Evolutionary conservation across 1,139 yeast species (phyloP).

Genomic region (Zhuliangozyma parablackwelliae): DNA sequence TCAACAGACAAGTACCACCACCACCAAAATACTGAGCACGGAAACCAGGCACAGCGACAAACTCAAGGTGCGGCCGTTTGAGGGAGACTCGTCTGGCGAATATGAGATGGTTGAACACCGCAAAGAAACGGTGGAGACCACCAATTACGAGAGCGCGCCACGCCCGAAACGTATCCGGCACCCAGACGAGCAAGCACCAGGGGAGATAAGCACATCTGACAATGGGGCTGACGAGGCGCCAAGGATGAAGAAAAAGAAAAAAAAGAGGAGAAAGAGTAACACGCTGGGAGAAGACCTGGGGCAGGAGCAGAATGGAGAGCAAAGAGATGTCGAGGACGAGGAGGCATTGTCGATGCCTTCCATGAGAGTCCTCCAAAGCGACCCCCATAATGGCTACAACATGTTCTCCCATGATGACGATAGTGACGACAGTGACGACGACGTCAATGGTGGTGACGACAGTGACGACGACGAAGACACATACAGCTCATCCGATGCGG

Average conservation of each 20-base stretch:
- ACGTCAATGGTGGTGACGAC: conserved; percentile 1
- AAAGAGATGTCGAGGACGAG: not conserved
- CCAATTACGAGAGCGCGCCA: no score
- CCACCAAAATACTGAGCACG: not conserved
- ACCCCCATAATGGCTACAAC: not conserved
- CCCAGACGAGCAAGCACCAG: no score
- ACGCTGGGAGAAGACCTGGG: not conserved
- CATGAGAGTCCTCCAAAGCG: not conserved
- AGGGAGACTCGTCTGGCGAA: not conserved
- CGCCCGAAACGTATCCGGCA: no score
- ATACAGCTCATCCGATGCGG: conserved; percentile 9
- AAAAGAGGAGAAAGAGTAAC: not conserved
- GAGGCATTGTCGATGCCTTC: conserved; percentile 1
- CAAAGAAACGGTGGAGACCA: no score
- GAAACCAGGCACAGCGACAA: not conserved
- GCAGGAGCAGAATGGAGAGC: not conserved
- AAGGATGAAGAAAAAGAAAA: not conserved
- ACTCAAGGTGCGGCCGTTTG: not conserved
- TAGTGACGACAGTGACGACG: conserved; percentile 1
- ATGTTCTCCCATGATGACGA: conserved; percentile 1
- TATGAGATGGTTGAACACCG: no score
- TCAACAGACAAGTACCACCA: not conserved
- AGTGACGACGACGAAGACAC: conserved; percentile 1
- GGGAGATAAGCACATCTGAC: no score
- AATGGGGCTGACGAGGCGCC: no score